Base-by-base conservation (phyloP, 1,284 basidiomycete species). In the Cerioporus squamosus region DNA sequence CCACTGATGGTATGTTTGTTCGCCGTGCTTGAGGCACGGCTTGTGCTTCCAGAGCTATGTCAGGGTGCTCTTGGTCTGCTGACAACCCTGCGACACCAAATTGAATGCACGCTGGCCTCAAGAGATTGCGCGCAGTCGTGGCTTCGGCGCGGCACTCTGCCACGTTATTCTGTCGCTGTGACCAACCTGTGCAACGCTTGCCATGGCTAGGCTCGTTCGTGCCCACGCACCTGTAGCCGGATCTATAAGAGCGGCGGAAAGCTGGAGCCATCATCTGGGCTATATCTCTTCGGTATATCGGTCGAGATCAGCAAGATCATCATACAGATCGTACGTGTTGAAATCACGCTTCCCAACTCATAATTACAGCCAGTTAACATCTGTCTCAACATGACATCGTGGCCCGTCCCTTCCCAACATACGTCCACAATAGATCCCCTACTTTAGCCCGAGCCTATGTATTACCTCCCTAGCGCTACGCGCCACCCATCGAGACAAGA, bases 1-100 rank as follows among this genome's bases (percentile, higher is more conserved):
- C 26, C 53, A 45, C 36, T 17, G 45, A 40, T 42, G 18, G 36
- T 43, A 48, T 54, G 45, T 42, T 29, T 47, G 39, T 44, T 53
- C 31, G 38, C 44, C 36, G 43, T 31, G 33, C 20, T 38, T 10
- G 31, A 36, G 36, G 33, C 33, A 29, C 44, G 44, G 36, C 45
- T 40, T 29, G 44, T 22, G 6, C 53, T 10, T 29, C 29, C 10
- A 10, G 29, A 36, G 33, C 33, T 36, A 48, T 48, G 46, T 43
- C 29, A 42, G 31, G 53, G 36, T 47, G 44, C 18, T 33, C 14
- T 39, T 36, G 33, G 33, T 36, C 33, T 36, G 33, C 12, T 36
- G 33, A 36, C 33, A 48, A 45, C 53, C 45, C 48, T 55, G 18
- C 20, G 20, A 23, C 46, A 26, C 26, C 18, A 44, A 22, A 10